These are phyloP conservation scores for Leishmania amazonensis DNA, from an alignment of 208 protist genomes.

Conservation along the genomic window DNA sequence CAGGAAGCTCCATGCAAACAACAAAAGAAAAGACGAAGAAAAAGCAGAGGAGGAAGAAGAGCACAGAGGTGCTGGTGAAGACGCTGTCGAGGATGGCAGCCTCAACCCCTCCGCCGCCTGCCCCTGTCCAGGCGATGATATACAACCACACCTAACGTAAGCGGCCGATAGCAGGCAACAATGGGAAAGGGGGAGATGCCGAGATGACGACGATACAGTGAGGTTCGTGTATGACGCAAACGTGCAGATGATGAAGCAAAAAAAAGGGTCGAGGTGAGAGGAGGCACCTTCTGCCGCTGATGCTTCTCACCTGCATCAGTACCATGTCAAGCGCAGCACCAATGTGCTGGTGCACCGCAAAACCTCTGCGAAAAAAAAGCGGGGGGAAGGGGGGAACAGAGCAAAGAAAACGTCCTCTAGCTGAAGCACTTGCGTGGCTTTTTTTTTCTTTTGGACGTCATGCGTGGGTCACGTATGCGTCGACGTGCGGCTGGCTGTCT, in stretches of 20 bases:
- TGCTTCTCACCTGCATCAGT: too few relatives aligned
- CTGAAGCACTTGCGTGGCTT: not conserved
- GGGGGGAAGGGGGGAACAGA: not conserved
- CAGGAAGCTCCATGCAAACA: not conserved
- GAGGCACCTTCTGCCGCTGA: too few relatives aligned
- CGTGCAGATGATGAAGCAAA: too few relatives aligned
- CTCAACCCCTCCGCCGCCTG: not conserved
- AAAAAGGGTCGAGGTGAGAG: too few relatives aligned
- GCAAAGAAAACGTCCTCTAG: not conserved
- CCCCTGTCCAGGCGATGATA: not conserved
- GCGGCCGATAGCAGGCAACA: not conserved
- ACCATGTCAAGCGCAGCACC: not conserved
- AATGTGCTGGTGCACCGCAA: too few relatives aligned
- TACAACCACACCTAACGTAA: not conserved
- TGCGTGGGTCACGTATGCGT: not conserved
- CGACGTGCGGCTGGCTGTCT: not conserved
- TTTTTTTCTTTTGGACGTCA: not conserved
- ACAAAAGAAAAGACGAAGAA: not conserved
- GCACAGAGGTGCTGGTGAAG: not conserved
- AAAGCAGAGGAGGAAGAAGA: not conserved
- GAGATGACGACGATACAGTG: not conserved
- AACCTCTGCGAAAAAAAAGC: not conserved
- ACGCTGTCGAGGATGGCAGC: not conserved
- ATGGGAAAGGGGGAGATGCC: not conserved
- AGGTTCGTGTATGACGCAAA: not conserved